Base-by-base conservation (phyloP, 176 grass and related monocot genomes). In the Microstegium vimineum region DNA sequence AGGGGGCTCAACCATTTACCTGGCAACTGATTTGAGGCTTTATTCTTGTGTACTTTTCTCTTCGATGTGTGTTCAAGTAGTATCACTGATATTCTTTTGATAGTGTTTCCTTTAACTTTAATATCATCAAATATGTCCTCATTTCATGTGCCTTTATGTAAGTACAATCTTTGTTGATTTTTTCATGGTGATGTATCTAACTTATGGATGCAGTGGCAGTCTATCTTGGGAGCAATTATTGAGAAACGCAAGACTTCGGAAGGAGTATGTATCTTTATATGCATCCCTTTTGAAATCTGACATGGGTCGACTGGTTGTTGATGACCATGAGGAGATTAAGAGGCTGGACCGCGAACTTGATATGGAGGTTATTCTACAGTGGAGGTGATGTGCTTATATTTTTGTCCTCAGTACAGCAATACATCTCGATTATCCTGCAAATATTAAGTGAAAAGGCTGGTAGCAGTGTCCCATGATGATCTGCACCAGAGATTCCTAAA, bases 291-390 rank as follows among this genome's bases (percentile, higher is more conserved):
- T 98, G 75, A 94, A 95, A 86, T 92, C 90, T 73, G 95, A 95
- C 76, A 77, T 81, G 73, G 86, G 77, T 46, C 90, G 82, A 80
- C 57, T 66, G 79, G 82, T 95, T 68, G 85, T 90, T 72, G 92
- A 98, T 85, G 92, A 93, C 51, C 72, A 93, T 22, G 80, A 95
- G 62, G 90, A 95, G 85, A 88, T 98, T 62, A 90, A 86, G 75
- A 93, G 82, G 51, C 51, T 98, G 72, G 95, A 98, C 75, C 90
- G 86, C 62, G 79, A 91, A 76, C 90, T 98, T 85, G 92, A 98
- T 91, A 95, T 91, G 80, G 92, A 98, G 79, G 89, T 98, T 76
- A 95, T 95, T 90, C 89, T 95, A 60, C 95, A 98, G 72, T 98
- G 95, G 95, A 98, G 95, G 95, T 98, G 87, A 74, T 61, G 4